A percentile compares a stretch with the other conserved stretches of the same genome.
Evolutionary conservation across 495 filamentous ascomycete genomes (phyloP).

Genomic region (Copromyces sp.): DNA sequence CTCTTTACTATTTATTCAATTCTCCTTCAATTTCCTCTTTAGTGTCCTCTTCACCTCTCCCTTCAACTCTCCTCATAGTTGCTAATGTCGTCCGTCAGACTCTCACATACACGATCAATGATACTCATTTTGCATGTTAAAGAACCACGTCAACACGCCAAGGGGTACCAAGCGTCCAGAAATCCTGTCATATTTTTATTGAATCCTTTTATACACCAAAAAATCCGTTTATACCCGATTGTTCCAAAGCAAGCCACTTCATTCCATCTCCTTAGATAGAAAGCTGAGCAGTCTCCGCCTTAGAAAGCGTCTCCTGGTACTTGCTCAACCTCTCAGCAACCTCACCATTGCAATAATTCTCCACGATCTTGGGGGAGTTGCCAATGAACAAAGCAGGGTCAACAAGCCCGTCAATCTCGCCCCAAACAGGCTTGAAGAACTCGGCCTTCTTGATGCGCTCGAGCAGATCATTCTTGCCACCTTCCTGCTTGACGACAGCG

Average conservation of each 20-base stretch:
- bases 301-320: conserved; percentile 15
- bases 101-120: background rate
- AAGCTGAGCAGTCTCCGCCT: conserved; percentile 20
- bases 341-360: conserved; percentile 30
- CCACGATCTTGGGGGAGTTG: conserved; percentile 33
- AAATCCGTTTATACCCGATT: background rate
- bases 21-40: too few species aligned
- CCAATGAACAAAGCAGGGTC: conserved; percentile 64
- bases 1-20: background rate
- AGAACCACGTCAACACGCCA: too few species aligned
- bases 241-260: background rate
- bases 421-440: conserved; percentile 78
- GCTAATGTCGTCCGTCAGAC: background rate
- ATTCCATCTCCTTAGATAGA: conserved; percentile 11
- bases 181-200: background rate
- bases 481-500: conserved; percentile 66
- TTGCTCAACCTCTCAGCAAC: conserved; percentile 14
- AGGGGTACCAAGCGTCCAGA: background rate
- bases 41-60: too few species aligned
- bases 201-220: background rate
- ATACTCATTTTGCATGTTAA: too few species aligned
- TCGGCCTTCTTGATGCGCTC: conserved; percentile 60
- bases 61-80: too few species aligned
- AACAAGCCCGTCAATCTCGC: conserved; percentile 64
- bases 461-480: conserved; percentile 74